These are phyloP conservation scores for Myrmaecium sp. DNA, from an alignment of 2,329 filamentous ascomycete genomes.

Conservation along the genomic window DNA sequence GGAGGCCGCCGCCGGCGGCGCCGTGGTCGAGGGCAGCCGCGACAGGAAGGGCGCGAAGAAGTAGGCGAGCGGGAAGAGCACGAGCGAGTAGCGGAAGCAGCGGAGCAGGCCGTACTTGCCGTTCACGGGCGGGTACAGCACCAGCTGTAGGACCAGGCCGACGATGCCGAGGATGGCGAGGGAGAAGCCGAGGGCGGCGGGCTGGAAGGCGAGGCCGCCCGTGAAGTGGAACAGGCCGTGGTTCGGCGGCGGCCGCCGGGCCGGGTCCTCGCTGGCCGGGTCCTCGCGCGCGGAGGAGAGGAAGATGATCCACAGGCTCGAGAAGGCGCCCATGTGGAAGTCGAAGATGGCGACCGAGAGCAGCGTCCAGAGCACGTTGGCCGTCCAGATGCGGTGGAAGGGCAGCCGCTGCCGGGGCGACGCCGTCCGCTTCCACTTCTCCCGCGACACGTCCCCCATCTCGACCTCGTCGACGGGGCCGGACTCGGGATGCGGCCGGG, in stretches of 20 bases:
- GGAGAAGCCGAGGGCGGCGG: conserved; percentile 55
- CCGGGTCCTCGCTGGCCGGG: conserved; percentile 11
- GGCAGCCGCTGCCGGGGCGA: conserved; percentile 24
- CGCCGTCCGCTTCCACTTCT: conserved; percentile 16
- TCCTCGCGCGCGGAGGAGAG: conserved; percentile 49
- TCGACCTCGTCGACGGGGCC: conserved; percentile 11
- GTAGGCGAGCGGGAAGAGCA: conserved; percentile 56
- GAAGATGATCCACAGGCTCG: conserved; percentile 61
- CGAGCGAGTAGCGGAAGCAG: conserved; percentile 51
- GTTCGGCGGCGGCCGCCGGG: conserved; percentile 8
- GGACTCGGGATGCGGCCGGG: neutral
- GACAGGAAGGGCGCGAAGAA: conserved; percentile 53
- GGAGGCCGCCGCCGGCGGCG: conserved; percentile 31
- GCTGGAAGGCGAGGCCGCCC: conserved; percentile 59
- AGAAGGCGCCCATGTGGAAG: conserved; percentile 58
- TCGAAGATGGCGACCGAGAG: conserved; percentile 51
- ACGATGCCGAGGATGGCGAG: conserved; percentile 62
- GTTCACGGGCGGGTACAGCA: conserved; percentile 54
- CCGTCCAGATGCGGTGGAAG: conserved; percentile 35
- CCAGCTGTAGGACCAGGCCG: conserved; percentile 56
- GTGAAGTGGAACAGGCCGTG: conserved; percentile 37
- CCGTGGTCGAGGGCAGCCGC: conserved; percentile 40
- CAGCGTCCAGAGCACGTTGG: conserved; percentile 39
- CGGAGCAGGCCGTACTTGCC: conserved; percentile 48
- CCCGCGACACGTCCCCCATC: conserved; percentile 15